These are phyloP conservation scores for Aspergillus terreus DNA, from an alignment of 2,329 filamentous ascomycete species.

Conservation along the genomic window DNA sequence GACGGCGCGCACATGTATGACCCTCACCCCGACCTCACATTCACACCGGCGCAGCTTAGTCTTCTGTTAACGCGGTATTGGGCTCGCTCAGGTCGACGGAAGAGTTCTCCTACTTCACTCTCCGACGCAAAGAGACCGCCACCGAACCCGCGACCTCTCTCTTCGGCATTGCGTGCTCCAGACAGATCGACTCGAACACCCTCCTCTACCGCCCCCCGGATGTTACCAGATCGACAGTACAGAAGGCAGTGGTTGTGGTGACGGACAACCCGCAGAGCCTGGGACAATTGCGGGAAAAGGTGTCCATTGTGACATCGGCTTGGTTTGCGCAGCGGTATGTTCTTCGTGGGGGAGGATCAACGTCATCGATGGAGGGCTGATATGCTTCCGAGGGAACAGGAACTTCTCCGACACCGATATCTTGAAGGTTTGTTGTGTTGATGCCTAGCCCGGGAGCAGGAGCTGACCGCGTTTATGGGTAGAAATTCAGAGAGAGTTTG, in stretches of 20 bases:
- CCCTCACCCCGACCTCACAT: too few relatives aligned
- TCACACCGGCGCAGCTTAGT: too few relatives aligned
- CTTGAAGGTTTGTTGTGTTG: slow-evolving; percentile 52
- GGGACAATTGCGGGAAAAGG: slow-evolving; percentile 81
- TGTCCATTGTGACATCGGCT: slow-evolving; percentile 85
- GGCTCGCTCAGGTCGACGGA: slow-evolving; percentile 65
- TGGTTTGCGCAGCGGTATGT: slow-evolving; percentile 86
- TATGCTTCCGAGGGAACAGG: slow-evolving; percentile 29
- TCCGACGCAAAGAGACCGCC: slow-evolving; percentile 56
- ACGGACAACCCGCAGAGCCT: slow-evolving; percentile 87
- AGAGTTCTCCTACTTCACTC: slow-evolving; percentile 98
- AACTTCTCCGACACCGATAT: slow-evolving; percentile 93
- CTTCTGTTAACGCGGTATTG: slow-evolving; percentile 7
- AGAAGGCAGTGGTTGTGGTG: slow-evolving; percentile 96
- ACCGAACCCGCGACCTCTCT: slow-evolving; percentile 67
- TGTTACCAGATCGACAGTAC: slow-evolving; percentile 94
- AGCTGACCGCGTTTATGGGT: slow-evolving; percentile 18
- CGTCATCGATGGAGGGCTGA: slow-evolving; percentile 5
- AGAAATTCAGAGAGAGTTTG: slow-evolving; percentile 87
- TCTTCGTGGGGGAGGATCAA: too few relatives aligned
- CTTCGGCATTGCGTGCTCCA: slow-evolving; percentile 93
- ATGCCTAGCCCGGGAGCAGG: not conserved
- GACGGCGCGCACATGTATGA: slow-evolving; percentile 90
- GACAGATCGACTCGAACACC: slow-evolving; percentile 77
- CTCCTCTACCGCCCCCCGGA: slow-evolving; percentile 77